Conservation (phyloP, 805 yeast genomes). For the Priceomyces carsonii region DNA sequence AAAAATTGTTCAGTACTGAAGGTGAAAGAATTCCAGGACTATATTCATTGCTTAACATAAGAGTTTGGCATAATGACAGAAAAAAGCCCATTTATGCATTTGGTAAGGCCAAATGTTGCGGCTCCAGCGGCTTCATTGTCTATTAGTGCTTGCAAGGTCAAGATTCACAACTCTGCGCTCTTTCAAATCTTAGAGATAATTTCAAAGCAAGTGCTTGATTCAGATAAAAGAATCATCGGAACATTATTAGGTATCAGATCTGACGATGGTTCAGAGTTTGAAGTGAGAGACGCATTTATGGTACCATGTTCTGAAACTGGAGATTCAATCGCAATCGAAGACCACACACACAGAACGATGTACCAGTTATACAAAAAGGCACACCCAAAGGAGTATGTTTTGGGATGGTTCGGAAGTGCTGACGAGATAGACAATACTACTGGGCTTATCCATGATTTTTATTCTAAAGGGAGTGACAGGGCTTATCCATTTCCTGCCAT, state of each 20-base stretch:
- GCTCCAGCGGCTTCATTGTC: constrained; percentile 47
- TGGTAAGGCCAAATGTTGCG: constrained; percentile 56
- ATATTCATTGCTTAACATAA: not conserved
- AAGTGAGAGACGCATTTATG: constrained; percentile 72
- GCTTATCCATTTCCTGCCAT: constrained; percentile 77
- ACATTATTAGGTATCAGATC: constrained; percentile 79
- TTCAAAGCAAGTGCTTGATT: constrained; percentile 46
- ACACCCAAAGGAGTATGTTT: constrained; percentile 72
- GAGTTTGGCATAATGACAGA: constrained; percentile 17
- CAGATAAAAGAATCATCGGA: constrained; percentile 67
- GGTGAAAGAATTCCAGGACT: constrained; percentile 1
- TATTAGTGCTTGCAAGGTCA: constrained; percentile 52
- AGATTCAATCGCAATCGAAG: constrained; percentile 76
- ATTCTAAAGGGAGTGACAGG: constrained; percentile 66
- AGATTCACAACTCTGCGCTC: constrained; percentile 67
- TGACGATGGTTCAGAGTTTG: constrained; percentile 78
- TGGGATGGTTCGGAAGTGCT: constrained; percentile 83
- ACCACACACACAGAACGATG: constrained; percentile 70
- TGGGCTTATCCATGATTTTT: constrained; percentile 79
- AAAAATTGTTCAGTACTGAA: constrained; percentile 3
- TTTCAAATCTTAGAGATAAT: constrained; percentile 76
- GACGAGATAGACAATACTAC: constrained; percentile 66
- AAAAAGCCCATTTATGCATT: constrained; percentile 38
- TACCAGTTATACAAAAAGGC: constrained; percentile 73
- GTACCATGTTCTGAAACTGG: constrained; percentile 77